Evolutionary conservation across 257 asterid genomes (phyloP), one percentile per base, ranked within the genome.

Genomic region (Fraxinus americana): DNA sequence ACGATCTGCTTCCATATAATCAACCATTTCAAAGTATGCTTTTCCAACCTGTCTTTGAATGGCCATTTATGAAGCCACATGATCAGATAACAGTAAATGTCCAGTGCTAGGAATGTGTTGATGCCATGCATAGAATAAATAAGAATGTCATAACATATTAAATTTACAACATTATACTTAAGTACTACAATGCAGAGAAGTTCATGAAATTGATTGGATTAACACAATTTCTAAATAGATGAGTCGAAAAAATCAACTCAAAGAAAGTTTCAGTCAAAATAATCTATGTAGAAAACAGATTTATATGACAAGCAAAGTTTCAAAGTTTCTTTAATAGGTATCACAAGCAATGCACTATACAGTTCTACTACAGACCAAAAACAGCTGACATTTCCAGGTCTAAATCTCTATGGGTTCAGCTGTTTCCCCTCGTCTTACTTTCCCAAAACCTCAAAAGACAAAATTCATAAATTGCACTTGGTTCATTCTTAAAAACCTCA

Each of bases 1-100:
- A 77, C 91, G 96, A 75, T 90, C 97, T 76, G 98, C 98, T 91
- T 96, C 98, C 81, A 86, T 89, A 87, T 96, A 91, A 88, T 93
- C 97, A 84, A 96, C 98, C 96, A 83, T 83, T 91, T 93, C 98
- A 79, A 91, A 92, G 80, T 87, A 85, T 32, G 96, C 93, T 87
- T 91, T 93, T 81, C 99, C 99, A 67, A 92, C 94, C 98, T 95
- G 91, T 72, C 63, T 68, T 85, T 63, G 68, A 73, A 71, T 79
- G 78, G 52, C 21, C 86, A 74, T 73, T 77, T 74, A 68, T 74
- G 45, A 71, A 57, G 79, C 67, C 80, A 78, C 25, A 66, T 63
- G 72, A 79, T 78, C 82, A 80, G 67, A 66, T 63, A 81, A 57
- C 39, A 21, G 81, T 71, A 79, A 61, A 68, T 67, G 4, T 32